phyloP scores from a whole-genome alignment of 306 rosid species.

The Fragaria nilgerrensis region DNA sequence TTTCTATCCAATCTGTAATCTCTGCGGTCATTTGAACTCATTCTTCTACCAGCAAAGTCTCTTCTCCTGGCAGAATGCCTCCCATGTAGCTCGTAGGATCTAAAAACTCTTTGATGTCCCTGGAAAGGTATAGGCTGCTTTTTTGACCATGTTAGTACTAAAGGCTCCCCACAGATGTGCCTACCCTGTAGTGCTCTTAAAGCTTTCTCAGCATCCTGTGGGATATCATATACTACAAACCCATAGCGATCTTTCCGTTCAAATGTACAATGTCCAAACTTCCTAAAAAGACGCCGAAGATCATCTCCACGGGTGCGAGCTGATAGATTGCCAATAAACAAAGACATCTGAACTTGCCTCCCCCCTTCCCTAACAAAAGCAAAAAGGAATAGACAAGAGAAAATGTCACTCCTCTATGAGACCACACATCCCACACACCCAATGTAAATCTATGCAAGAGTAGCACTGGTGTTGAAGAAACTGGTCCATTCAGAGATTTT shows the following conservation, averaged over 20 bases:
- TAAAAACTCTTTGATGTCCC: conserved; percentile 34
- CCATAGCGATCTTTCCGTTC: conserved; percentile 60
- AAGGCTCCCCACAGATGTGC: conserved; percentile 51
- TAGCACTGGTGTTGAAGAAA: background rate
- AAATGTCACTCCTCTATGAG: background rate
- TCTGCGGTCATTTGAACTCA: conserved; percentile 31
- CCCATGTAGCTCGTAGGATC: conserved; percentile 17
- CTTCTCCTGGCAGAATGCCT: conserved; percentile 23
- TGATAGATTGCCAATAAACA: conserved; percentile 54
- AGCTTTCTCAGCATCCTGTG: conserved; percentile 50
- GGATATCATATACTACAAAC: conserved; percentile 52
- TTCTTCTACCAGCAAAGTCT: conserved; percentile 22
- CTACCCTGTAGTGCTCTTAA: conserved; percentile 53
- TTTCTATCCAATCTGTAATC: conserved; percentile 18
- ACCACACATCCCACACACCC: background rate
- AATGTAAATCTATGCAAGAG: background rate
- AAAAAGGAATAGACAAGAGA: background rate
- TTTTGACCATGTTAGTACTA: conserved; percentile 55
- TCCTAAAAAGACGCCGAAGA: conserved; percentile 43
- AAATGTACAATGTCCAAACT: conserved; percentile 54
- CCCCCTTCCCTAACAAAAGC: background rate
- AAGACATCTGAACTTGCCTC: conserved; percentile 46
- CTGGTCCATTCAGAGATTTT: background rate
- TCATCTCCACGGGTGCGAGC: conserved; percentile 45
- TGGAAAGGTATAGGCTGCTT: conserved; percentile 45